A percentile compares a stretch with the other conserved stretches of the same genome.
Conservation (phyloP, 2,329 filamentous ascomycete genomes). For the Trichophyton benhamiae region DNA sequence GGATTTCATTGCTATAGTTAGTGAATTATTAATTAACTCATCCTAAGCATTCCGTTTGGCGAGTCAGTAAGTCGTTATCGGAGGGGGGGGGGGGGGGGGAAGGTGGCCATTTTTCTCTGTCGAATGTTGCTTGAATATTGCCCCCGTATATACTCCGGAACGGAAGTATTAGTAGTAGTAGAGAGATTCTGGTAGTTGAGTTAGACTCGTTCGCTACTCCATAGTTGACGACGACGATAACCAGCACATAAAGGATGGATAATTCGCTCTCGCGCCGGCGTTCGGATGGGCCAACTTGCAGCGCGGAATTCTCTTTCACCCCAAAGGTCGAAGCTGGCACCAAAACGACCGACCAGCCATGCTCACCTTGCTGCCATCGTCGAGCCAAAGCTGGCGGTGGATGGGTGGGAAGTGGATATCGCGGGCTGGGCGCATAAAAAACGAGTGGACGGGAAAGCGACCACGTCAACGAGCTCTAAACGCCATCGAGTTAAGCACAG, state of each 20-base stretch:
- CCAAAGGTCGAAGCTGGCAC: neutral
- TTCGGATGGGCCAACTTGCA: too few relatives aligned
- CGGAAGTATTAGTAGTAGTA: too few relatives aligned
- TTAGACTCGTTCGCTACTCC: too few relatives aligned
- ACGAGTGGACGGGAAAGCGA: slow-evolving; percentile 16
- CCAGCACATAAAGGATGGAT: too few relatives aligned
- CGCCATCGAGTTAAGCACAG: slow-evolving; percentile 7
- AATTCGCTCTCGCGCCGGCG: too few relatives aligned
- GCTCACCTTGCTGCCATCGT: neutral
- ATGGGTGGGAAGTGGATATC: neutral
- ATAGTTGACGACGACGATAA: too few relatives aligned
- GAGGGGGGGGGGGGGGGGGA: neutral
- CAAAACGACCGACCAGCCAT: neutral
- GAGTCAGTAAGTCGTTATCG: neutral
- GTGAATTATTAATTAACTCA: neutral
- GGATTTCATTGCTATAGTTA: neutral
- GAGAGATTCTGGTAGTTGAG: too few relatives aligned
- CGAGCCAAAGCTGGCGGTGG: neutral
- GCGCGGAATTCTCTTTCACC: neutral
- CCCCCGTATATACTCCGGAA: too few relatives aligned
- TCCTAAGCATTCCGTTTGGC: neutral
- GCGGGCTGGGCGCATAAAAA: neutral
- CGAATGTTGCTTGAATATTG: too few relatives aligned
- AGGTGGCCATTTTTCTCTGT: neutral
- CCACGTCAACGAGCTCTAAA: slow-evolving; percentile 14